Evolutionary conservation across 495 filamentous ascomycete species (phyloP).

Genomic region (Neurospora sp.): DNA sequence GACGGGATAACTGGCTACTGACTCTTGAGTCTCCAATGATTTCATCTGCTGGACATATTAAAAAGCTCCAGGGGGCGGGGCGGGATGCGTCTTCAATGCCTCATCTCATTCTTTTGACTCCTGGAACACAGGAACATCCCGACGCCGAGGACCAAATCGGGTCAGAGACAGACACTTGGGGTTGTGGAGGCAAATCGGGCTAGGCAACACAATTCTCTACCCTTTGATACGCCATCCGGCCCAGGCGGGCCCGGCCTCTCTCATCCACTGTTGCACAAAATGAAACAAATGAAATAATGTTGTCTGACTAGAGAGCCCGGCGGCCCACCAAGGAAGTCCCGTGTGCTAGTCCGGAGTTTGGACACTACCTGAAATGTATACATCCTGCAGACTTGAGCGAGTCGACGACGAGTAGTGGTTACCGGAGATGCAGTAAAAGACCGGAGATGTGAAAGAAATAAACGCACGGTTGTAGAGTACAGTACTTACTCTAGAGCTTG

Average conservation of each 20-base stretch:
- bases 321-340: neutral
- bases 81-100: too few species aligned
- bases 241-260: neutral
- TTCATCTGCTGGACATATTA: too few species aligned
- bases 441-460: neutral
- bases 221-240: neutral
- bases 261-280: neutral
- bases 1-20: too few species aligned
- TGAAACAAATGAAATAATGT: neutral
- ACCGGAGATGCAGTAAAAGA: neutral
- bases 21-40: too few species aligned
- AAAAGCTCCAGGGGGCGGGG: too few species aligned
- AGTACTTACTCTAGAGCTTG: neutral
- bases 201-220: neutral
- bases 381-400: neutral
- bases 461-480: neutral
- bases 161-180: neutral
- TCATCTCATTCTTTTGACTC: too few species aligned
- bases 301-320: neutral
- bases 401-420: neutral
- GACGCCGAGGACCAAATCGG: too few species aligned
- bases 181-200: neutral
- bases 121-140: too few species aligned
- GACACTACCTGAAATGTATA: neutral
- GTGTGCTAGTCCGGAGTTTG: neutral